Conservation (phyloP, 1,284 basidiomycete species). For the Microbotryum violaceum region DNA sequence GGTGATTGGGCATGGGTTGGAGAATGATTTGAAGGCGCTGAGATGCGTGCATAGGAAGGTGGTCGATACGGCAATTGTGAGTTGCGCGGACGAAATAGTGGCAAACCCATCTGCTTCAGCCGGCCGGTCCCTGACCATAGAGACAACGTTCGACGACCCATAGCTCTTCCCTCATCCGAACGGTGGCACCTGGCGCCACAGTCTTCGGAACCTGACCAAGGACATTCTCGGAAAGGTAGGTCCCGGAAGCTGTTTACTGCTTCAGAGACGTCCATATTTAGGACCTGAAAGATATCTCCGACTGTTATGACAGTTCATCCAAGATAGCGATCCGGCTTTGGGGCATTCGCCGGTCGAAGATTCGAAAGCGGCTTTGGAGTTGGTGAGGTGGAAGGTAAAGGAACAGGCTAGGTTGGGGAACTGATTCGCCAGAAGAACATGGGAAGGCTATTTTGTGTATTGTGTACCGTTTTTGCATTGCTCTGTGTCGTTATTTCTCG, state of each 20-base stretch:
- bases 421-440: no score
- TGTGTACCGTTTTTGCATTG: no score
- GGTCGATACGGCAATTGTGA: slow-evolving; percentile 65
- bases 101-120: no score
- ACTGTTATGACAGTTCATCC: slow-evolving; percentile 23
- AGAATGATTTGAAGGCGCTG: slow-evolving; percentile 82
- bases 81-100: slow-evolving; percentile 2
- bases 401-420: slow-evolving; percentile 25
- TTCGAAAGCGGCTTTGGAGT: slow-evolving; percentile 61
- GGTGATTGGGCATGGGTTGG: slow-evolving; percentile 49
- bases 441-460: no score
- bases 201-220: slow-evolving; percentile 60
- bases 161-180: slow-evolving; percentile 69
- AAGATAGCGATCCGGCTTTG: slow-evolving; percentile 15
- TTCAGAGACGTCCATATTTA: no score
- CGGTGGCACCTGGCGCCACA: slow-evolving; percentile 67
- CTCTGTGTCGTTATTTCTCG: no score
- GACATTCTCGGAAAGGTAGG: slow-evolving; percentile 23
- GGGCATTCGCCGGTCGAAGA: slow-evolving; percentile 26
- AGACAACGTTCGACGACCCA: no score
- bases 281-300: no score
- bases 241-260: rapidly evolving
- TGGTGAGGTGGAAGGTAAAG: slow-evolving; percentile 52
- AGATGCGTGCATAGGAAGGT: slow-evolving; percentile 71
- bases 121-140: no score